Base-by-base conservation (phyloP, 1,284 basidiomycete species). In the Moesziomyces aphidis region DNA sequence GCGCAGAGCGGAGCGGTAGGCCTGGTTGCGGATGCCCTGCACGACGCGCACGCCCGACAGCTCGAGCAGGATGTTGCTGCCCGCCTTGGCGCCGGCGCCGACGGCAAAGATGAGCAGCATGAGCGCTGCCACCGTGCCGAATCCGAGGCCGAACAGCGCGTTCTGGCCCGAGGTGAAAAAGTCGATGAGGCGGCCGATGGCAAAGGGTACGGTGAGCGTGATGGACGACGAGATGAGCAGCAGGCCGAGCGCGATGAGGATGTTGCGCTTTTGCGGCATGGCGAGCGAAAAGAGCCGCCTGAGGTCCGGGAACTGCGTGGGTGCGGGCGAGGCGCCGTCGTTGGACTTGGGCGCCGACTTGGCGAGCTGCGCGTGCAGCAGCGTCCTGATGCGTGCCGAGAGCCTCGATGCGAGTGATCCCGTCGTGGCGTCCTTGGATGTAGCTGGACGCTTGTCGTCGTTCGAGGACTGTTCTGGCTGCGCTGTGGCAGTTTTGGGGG, bases 61-160 rank as follows among this genome's bases (percentile, higher is more conserved):
- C 78, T 95, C 90, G 60, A 93, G 90, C 91, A 99, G 95, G 61
- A 99, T 92, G 1, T 93, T 90, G 49, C 95, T 89, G 9, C 91
- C 90, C 15, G 94, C 92, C 84, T 97, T 98, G 56, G 94, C 94
- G 0, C 88, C 86, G 0, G 94, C 96, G 7, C 95, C 96, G 36
- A 91, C 85, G 6, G 93, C 93, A 85, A 98, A 98, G n/a, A 93
- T 86, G 1, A 89, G 76, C 10, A 96, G 87, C 31, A 98, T 88
- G 10, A 90, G 82, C 0, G 87, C 89, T 10, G 94, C 93, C 0
- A 95, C 94, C 72, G 93, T 90, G 58, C 91, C 90, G 43, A 94
- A 88, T 1, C 91, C 90, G 24, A 97, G 69, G 21, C 85, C 85
- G 42, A 85, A 79, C 17, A 76, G 60, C 21, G 64, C 39, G 13